These are phyloP conservation scores for Paecilomyces variotii DNA, from an alignment of 2,329 filamentous ascomycete species.

Conservation along the genomic window DNA sequence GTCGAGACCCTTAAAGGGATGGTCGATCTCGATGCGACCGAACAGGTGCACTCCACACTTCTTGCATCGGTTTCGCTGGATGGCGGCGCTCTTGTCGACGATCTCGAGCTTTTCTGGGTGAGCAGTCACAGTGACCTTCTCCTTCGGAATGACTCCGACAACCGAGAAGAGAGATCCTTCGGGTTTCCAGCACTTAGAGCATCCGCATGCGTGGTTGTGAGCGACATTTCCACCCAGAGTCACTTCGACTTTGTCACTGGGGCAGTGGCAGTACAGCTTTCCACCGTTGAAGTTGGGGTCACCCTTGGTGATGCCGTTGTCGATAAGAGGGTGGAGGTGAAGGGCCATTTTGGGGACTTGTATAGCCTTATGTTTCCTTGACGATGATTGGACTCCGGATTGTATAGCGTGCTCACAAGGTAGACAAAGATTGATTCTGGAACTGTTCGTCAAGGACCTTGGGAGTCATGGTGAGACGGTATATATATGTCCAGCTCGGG, in stretches of 20 bases:
- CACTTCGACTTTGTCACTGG: conserved; percentile 48
- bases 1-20: conserved; percentile 61
- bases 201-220: conserved; percentile 65
- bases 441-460: neutral
- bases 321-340: conserved; percentile 55
- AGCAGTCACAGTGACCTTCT: conserved; percentile 49
- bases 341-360: conserved; percentile 9
- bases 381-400: neutral
- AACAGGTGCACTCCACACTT: conserved; percentile 56
- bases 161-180: conserved; percentile 55
- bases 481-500: neutral
- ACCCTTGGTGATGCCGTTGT: conserved; percentile 54
- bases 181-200: conserved; percentile 67
- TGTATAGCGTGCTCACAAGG: neutral
- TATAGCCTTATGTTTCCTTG: neutral
- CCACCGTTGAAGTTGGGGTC: conserved; percentile 49
- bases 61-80: conserved; percentile 54
- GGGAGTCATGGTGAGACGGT: neutral
- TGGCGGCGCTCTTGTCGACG: conserved; percentile 49
- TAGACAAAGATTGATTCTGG: neutral
- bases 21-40: conserved; percentile 57
- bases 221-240: conserved; percentile 50
- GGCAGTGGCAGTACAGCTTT: conserved; percentile 55
- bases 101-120: conserved; percentile 51
- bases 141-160: conserved; percentile 52